Base-by-base conservation (phyloP, 257 asterid species). In the Nicotiana tabacum region DNA sequence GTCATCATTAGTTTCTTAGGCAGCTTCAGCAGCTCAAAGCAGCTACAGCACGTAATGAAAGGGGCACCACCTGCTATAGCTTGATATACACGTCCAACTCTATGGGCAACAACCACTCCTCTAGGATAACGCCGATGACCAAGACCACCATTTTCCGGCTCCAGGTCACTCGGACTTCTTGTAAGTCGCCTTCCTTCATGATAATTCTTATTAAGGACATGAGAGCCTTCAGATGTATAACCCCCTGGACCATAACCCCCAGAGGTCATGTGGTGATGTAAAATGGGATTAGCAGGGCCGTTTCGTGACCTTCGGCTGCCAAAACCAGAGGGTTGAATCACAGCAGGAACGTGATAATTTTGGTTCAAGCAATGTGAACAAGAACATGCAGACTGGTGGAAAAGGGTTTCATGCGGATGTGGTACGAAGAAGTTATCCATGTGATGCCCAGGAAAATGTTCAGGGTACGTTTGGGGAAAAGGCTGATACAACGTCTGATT, bases 31-130 rank as follows among this genome's bases (percentile, higher is more conserved):
- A 93, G 51, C 93, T 92, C 98, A 69, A 88, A 94, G 93, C 99
- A 96, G 83, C 87, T 91, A 81, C 89, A 88, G 89, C 99, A 96
- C n/a, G 95, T 85, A 83, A 94, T 78, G 33, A 94, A 90, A 5
- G 99, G 99, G 74, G 99, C 97, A 57, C 98, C 99, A 62, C 99
- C 98, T 39, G 94, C 93, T 62, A 96, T 78, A 46, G 99, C 92
- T 85, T 83, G 84, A 83, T 83, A 81, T 69, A 85, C 82, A 17
- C 81, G 87, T 61, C 86, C 91, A 55, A 85, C 82, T 77, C 89
- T 88, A 51, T 81, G 90, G 78, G 89, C 65, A 8, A 85, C 89
- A 56, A 83, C 88, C 81, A 88, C 78, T 85, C 88, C 89, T 77
- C 91, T 91, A 5, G 94, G 86, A 81, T 30, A 70, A 32, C 86